phyloP scores from a whole-genome alignment of 2,329 filamentous ascomycete species.

The Nemania sp. region DNA sequence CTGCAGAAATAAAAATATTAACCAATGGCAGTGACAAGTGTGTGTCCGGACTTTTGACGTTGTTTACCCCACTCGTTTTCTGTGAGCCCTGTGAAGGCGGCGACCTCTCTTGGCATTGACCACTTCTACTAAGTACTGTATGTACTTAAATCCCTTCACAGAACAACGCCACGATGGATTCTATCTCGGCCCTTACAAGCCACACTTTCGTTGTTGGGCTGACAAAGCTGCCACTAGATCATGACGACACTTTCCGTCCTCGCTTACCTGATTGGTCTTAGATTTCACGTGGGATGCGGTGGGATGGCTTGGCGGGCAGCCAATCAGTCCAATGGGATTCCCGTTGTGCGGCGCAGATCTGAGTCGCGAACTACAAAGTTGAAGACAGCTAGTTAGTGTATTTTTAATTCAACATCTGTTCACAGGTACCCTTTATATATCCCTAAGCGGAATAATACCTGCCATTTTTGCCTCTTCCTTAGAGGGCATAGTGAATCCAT shows the following conservation, averaged over 20 bases:
- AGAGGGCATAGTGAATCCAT: slow-evolving; percentile 3
- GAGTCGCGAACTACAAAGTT: slow-evolving; percentile 10
- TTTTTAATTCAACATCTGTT: slow-evolving; percentile 2
- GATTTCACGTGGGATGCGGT: slow-evolving; percentile 26
- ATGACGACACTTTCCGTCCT: slow-evolving; percentile 18
- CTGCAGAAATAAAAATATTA: slow-evolving; percentile 1
- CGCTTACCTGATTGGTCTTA: slow-evolving; percentile 9
- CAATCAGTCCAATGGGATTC: slow-evolving; percentile 7
- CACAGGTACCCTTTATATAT: not conserved
- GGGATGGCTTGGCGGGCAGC: slow-evolving; percentile 22
- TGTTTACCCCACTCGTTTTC: not conserved
- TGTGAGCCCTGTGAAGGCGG: not conserved
- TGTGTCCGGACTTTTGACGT: not conserved
- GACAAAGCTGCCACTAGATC: not conserved
- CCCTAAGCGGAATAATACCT: not conserved
- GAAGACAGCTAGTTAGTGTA: not conserved
- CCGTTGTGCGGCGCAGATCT: not conserved
- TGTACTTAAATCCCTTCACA: not conserved
- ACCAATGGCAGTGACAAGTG: not conserved
- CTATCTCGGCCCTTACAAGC: not conserved
- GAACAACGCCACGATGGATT: not conserved
- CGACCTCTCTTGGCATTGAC: not conserved
- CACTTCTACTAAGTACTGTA: no score
- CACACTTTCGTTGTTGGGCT: not conserved
- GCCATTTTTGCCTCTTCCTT: slow-evolving; percentile 4